Conservation (phyloP, 2,329 filamentous ascomycete genomes). For the Diaporthe citrichinensis region DNA sequence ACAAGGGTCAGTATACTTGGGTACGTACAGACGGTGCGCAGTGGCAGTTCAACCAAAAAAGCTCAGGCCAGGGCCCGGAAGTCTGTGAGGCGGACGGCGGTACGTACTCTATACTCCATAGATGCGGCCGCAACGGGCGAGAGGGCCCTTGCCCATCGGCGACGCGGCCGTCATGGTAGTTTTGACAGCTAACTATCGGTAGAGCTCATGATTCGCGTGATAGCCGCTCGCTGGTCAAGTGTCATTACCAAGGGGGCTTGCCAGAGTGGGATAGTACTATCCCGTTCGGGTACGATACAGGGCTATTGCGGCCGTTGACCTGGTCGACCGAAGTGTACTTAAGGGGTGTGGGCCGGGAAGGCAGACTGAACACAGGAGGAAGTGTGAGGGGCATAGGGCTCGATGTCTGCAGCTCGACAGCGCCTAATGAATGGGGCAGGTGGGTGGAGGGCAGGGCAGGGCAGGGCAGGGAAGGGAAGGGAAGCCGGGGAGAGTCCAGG, state of each 20-base stretch:
- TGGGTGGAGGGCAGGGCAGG: conserved; percentile 27
- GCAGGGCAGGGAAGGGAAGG: conserved; percentile 8
- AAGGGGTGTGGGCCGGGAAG: conserved; percentile 26
- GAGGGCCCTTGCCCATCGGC: conserved; percentile 15
- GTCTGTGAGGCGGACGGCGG: conserved; percentile 13
- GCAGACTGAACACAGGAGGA: conserved; percentile 14
- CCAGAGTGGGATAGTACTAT: conserved; percentile 23
- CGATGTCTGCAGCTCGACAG: conserved; percentile 36
- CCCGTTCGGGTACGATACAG: conserved; percentile 11
- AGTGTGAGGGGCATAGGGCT: conserved; percentile 28
- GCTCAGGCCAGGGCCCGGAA: conserved; percentile 1
- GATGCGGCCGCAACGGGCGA: conserved; percentile 12
- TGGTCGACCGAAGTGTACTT: conserved; percentile 34
- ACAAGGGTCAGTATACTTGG: conserved; percentile 17
- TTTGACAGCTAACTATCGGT: conserved; percentile 26
- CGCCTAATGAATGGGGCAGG: conserved; percentile 29
- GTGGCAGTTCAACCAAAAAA: conserved; percentile 2
- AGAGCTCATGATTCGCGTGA: conserved; percentile 34
- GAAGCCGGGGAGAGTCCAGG: conserved; percentile 22
- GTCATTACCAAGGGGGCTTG: conserved; percentile 17
- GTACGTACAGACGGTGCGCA: conserved; percentile 3
- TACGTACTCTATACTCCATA: conserved; percentile 12
- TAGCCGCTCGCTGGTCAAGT: conserved; percentile 29
- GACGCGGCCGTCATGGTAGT: conserved; percentile 10
- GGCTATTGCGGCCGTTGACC: neutral